A percentile compares a stretch with the other conserved stretches of the same genome.
phyloP scores from a whole-genome alignment of 306 rosid genomes.

The Prunus padus region DNA sequence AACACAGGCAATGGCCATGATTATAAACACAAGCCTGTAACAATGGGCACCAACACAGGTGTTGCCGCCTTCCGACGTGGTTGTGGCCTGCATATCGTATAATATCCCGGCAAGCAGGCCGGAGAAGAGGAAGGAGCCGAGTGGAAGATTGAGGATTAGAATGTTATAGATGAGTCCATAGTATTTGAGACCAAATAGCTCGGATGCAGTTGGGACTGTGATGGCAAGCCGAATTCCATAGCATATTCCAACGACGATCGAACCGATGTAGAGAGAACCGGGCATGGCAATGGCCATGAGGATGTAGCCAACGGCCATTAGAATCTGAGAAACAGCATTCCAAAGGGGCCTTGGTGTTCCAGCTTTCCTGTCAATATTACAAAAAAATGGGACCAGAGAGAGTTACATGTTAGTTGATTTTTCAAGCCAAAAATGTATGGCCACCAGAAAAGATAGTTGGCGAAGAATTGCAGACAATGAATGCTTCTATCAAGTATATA shows the following conservation, averaged over 20 bases:
- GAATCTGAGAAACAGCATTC: conserved; percentile 72
- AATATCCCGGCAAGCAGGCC: conserved; percentile 81
- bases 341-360: conserved; percentile 78
- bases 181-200: conserved; percentile 81
- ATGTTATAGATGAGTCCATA: conserved; percentile 78
- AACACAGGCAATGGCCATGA: conserved; percentile 71
- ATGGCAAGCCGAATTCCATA: conserved; percentile 76
- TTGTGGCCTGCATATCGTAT: conserved; percentile 78
- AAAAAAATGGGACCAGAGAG: background rate
- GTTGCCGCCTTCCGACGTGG: conserved; percentile 73
- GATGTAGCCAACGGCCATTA: conserved; percentile 82
- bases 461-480: background rate
- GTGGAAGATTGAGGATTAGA: conserved; percentile 83
- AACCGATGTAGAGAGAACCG: conserved; percentile 78
- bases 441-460: background rate
- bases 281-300: conserved; percentile 76
- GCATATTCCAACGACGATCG: conserved; percentile 69
- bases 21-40: conserved; percentile 61
- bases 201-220: conserved; percentile 78
- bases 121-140: conserved; percentile 91
- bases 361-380: conserved; percentile 38
- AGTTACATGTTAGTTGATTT: background rate
- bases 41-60: conserved; percentile 87
- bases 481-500: background rate
- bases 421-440: background rate